These are phyloP conservation scores for Talaromyces sp. DNA, from an alignment of 2,329 filamentous ascomycete genomes.

Conservation along the genomic window DNA sequence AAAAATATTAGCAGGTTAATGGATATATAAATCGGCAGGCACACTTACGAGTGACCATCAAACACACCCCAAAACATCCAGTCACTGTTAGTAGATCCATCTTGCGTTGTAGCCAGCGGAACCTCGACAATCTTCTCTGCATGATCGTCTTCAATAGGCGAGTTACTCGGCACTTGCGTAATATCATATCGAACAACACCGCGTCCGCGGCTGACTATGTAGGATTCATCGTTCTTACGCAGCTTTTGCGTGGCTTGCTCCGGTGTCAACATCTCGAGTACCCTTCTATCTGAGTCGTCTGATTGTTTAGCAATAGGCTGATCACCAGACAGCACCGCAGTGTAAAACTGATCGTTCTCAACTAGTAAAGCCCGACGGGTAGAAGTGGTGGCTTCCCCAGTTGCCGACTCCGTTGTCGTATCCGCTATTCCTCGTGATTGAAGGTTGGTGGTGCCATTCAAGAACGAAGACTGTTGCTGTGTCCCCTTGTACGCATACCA, in stretches of 20 bases:
- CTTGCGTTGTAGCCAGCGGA: slow-evolving; percentile 57
- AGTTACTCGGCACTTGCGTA: slow-evolving; percentile 91
- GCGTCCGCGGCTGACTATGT: slow-evolving; percentile 79
- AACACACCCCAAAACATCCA: slow-evolving; percentile 99
- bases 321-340: slow-evolving; percentile 79
- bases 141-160: slow-evolving; percentile 97
- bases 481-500: slow-evolving; percentile 49
- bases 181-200: slow-evolving; percentile 94
- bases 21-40: background rate
- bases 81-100: slow-evolving; percentile 64
- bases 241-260: slow-evolving; percentile 91
- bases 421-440: slow-evolving; percentile 28
- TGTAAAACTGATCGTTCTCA: slow-evolving; percentile 85
- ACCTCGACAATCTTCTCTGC: slow-evolving; percentile 97
- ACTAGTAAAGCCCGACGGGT: slow-evolving; percentile 72
- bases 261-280: slow-evolving; percentile 93
- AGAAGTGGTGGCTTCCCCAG: slow-evolving; percentile 50
- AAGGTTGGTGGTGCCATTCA: slow-evolving; percentile 24
- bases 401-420: slow-evolving; percentile 17
- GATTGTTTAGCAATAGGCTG: slow-evolving; percentile 84
- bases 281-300: slow-evolving; percentile 76
- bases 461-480: slow-evolving; percentile 24
- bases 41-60: slow-evolving; percentile 82
- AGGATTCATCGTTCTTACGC: slow-evolving; percentile 85
- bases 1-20: slow-evolving; percentile 10